Conservation (phyloP, 768 basidiomycete species). For the Tricholoma sp. region DNA sequence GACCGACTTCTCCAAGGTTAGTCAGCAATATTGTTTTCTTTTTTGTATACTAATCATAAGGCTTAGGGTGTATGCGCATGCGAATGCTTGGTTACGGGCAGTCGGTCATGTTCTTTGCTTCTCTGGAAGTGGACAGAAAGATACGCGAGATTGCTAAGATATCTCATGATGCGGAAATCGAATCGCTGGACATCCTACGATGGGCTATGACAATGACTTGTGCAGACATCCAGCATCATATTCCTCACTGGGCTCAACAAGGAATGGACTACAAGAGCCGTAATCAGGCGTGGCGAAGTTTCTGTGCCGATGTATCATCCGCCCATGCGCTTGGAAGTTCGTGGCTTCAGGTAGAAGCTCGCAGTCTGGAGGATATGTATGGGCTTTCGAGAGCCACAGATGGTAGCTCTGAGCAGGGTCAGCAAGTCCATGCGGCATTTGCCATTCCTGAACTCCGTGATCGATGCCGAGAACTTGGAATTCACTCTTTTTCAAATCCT, state of each 20-base stretch:
- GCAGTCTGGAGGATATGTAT: conserved; percentile 31
- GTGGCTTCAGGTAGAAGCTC: conserved; percentile 38
- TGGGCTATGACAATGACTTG: conserved; percentile 46
- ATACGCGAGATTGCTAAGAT: conserved; percentile 26
- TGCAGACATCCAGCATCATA: conserved; percentile 31
- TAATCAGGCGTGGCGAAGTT: conserved; percentile 12
- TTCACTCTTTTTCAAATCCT: conserved; percentile 12
- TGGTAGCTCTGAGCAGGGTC: neutral
- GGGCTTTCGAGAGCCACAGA: conserved; percentile 3
- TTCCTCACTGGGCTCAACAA: conserved; percentile 40
- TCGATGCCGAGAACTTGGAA: conserved; percentile 23
- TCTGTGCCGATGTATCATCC: conserved; percentile 1
- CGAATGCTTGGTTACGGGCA: conserved; percentile 42
- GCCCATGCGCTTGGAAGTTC: conserved; percentile 8
- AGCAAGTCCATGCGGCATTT: conserved; percentile 4
- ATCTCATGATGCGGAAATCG: conserved; percentile 4
- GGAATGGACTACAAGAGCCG: conserved; percentile 25
- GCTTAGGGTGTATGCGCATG: conserved; percentile 50
- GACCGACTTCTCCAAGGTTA: conserved; percentile 48
- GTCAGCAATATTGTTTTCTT: conserved; percentile 1
- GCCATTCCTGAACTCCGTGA: conserved; percentile 16
- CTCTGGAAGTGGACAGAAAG: conserved; percentile 31
- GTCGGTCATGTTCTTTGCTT: conserved; percentile 43
- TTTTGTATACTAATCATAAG: neutral
- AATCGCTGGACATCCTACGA: conserved; percentile 28